Base-by-base conservation (phyloP, 2,329 filamentous ascomycete species). In the Fusarium cicatricum region DNA sequence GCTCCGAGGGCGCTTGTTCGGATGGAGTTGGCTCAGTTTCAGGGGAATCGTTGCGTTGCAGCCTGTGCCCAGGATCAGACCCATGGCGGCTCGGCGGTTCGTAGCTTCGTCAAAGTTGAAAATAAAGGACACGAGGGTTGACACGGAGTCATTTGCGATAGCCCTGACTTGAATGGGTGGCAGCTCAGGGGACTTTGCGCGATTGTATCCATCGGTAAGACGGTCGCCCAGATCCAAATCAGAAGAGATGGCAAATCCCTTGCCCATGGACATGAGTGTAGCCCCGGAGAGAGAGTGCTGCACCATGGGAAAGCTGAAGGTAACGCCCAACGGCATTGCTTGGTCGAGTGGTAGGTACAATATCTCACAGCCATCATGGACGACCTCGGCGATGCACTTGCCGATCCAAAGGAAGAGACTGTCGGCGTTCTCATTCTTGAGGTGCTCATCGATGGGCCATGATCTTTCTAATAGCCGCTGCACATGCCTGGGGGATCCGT, bases 351-450 rank as follows among this genome's bases (percentile, higher is more conserved):
- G 69, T 37, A 85, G 72, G 31, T 71, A 67, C 53, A 81, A 76
- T 12, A 69, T 66, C 5, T 77, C 67, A 56, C 81, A 79, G 8
- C 83, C 86, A 57, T 87, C 82, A 28, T 76, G 77, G 14, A 94
- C 86, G 4, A 93, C 89, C 56, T 89, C 81, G 12, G 89, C 89
- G 64, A 95, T 91, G 67, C 88, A 90, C 65, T 84, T 79, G 21
- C 90, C 91, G 62, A 95, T 91, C 90, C 90, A 95, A n/a, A 82
- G 75, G 72, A 95, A 95, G 2, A 94, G 77, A 52, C 87, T 86
- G 52, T 91, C 86, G 1, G 89, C 85, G 60, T 92, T 88, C 64
- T 92, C 86, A 72, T 84, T 85, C 70, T 92, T 92, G 59, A 92
- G 75, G 49, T 88, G 84, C 36, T 92, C 85, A 41, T 83, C 83